Base-by-base conservation (phyloP, 805 yeast genomes). In the Teunomyces barrocoloradensis region DNA sequence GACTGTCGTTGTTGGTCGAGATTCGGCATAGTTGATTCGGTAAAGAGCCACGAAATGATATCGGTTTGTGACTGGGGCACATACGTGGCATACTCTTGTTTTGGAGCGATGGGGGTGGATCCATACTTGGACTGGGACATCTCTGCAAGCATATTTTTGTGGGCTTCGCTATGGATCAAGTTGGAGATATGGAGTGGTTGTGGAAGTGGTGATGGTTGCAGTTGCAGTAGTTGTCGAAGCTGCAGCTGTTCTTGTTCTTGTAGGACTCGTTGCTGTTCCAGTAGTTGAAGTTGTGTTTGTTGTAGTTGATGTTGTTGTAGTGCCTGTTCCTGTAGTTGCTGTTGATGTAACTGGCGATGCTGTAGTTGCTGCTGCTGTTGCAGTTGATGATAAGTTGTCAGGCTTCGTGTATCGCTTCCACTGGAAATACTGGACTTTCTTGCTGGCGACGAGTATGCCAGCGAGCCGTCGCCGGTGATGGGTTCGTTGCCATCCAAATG, bases 11-110 rank as follows among this genome's bases (percentile, higher is more conserved):
- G 25, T 9, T 37, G 40, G 15, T 37, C 40, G 18, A 37, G 20
- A 17, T 15, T 34, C n/a, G 17, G 28, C 10, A 37, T 37, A 2
- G 29, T 3, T 18, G 20, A 20, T 15, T 69, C 73, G 3, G 65
- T 65, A 47, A 70, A 70, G 9, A 72, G 54, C 76, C 76, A 71
- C 20, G 72, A 65, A 6, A 72, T 49, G 30, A 72, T 68, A 47
- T 71, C 75, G 40, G 59, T 66, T 39, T 68, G 73, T 6, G 62
- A 54, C 27, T 67, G 74, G 9, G 66, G 66, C 1, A 48, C 34
- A 39, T 28, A 12, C 38, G 41, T 13, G 12, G 33, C 3, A 12
- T n/a, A 33, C 3, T 37, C 40, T 37, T 37, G 40, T 12, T 23
- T 23, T n/a, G 39, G 25, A 13, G n/a, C 13, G 3, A 21, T 12